Evolutionary conservation across 306 rosid species (phyloP), one percentile per base, ranked within the genome.

Genomic region (Pueraria montana): DNA sequence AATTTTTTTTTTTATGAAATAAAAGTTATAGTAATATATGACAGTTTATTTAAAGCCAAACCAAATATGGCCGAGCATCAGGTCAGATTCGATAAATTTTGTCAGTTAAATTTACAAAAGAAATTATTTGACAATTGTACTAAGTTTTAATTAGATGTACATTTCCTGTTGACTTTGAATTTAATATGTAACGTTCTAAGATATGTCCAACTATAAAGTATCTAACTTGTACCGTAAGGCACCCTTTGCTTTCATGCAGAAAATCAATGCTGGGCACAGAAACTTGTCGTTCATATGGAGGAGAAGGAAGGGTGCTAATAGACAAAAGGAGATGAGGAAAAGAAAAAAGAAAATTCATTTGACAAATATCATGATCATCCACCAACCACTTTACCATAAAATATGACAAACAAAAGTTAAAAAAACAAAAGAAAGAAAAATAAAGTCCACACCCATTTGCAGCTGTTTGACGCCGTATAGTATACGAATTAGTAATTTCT

Each of bases 151-250:
- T 42, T 10, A 27, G 21, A 84, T 50, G 59, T 71, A 26, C 10
- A 34, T 52, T 80, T 80, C 64, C 48, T 38, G 59, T 76, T 76
- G 88, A 76, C 72, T 81, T 81, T 81, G 88, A 85, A 80, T 50
- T 30, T 62, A 81, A 27, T 68, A 65, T 52, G 76, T 70, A 70
- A 62, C 27, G 42, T 46, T 74, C 32, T 20, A 24, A 8, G 8
- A 14, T 46, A 53, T 53, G 73, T 78, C 72, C 76, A 69, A 68
- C 50, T 69, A n/a, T n/a, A 70, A 81, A 61, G 80, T 26, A 72
- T 34, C n/a, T 79, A 65, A 87, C 89, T 87, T 87, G 85, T 80
- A 69, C 74, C 87, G 7, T 45, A 87, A 83, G 85, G 61, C 16
- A 79, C 62, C 23, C 49, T 21, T 27, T 66, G 40, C 30, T 38